Percentiles rank a stretch among this genome's conserved stretches.
Conservation (phyloP, 2,329 filamentous ascomycete genomes). For the Dothideomycetes sp. region DNA sequence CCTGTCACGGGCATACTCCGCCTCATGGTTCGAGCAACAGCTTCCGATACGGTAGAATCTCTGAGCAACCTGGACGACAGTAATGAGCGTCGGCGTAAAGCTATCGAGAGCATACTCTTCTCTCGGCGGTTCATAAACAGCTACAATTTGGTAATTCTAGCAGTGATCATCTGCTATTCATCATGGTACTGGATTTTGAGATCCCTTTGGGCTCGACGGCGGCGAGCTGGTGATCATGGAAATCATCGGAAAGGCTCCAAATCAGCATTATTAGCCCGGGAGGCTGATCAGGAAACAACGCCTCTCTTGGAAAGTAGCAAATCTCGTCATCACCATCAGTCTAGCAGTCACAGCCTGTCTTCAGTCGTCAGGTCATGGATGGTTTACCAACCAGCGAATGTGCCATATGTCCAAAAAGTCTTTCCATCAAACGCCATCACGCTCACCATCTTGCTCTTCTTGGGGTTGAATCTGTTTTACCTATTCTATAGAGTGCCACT, state of each 20-base stretch:
- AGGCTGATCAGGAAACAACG: neutral
- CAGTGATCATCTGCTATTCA: slow-evolving; percentile 29
- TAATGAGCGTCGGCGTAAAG: slow-evolving; percentile 10
- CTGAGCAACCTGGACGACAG: neutral
- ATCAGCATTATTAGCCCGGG: neutral
- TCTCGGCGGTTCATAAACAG: slow-evolving; percentile 29
- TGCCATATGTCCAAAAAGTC: slow-evolving; percentile 48
- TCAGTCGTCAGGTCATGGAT: slow-evolving; percentile 24
- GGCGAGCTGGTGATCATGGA: neutral
- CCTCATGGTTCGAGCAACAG: slow-evolving; percentile 2
- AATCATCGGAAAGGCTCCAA: neutral
- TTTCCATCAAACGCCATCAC: slow-evolving; percentile 51
- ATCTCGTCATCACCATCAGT: neutral
- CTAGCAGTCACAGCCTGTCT: slow-evolving; percentile 1
- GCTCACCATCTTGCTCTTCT: slow-evolving; percentile 42
- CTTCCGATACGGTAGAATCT: neutral
- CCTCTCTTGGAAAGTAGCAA: neutral
- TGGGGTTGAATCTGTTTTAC: slow-evolving; percentile 50
- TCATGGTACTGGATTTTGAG: slow-evolving; percentile 30
- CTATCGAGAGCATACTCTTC: slow-evolving; percentile 31
- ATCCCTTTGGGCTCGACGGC: slow-evolving; percentile 17
- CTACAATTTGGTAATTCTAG: slow-evolving; percentile 33
- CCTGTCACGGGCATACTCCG: neutral
- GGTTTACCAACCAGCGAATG: slow-evolving; percentile 48
- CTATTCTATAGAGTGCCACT: slow-evolving; percentile 45